phyloP scores from a whole-genome alignment of 2,329 filamentous ascomycete genomes.

The Corniculantispora saksenae region DNA sequence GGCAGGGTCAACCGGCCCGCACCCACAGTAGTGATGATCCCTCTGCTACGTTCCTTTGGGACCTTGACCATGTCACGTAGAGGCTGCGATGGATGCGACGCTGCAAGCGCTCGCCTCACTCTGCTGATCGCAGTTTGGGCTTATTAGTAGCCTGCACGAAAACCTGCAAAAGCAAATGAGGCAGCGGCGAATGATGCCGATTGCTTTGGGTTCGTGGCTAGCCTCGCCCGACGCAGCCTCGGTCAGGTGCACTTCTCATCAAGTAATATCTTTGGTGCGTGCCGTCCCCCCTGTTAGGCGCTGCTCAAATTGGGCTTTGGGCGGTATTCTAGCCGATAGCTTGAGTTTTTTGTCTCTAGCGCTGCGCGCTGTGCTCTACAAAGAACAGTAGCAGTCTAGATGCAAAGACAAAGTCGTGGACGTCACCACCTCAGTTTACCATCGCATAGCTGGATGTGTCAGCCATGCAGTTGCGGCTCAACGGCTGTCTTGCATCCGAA shows the following conservation, averaged over 20 bases:
- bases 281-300: neutral
- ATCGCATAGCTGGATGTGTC: no score
- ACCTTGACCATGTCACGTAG: neutral
- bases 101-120: neutral
- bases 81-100: neutral
- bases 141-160: neutral
- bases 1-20: neutral
- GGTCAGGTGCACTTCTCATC: neutral
- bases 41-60: neutral
- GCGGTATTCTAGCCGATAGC: no score
- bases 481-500: no score
- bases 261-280: constrained; percentile 4
- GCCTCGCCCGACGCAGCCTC: neutral
- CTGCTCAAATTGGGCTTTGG: no score
- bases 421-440: no score
- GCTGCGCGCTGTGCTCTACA: no score
- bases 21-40: neutral
- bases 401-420: no score
- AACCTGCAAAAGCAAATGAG: neutral
- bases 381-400: no score
- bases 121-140: neutral
- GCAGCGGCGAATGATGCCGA: neutral
- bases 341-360: no score
- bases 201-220: neutral
- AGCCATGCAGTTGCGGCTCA: no score